These are phyloP conservation scores for Sordaria brevicollis DNA, from an alignment of 495 filamentous ascomycete species.

Conservation along the genomic window DNA sequence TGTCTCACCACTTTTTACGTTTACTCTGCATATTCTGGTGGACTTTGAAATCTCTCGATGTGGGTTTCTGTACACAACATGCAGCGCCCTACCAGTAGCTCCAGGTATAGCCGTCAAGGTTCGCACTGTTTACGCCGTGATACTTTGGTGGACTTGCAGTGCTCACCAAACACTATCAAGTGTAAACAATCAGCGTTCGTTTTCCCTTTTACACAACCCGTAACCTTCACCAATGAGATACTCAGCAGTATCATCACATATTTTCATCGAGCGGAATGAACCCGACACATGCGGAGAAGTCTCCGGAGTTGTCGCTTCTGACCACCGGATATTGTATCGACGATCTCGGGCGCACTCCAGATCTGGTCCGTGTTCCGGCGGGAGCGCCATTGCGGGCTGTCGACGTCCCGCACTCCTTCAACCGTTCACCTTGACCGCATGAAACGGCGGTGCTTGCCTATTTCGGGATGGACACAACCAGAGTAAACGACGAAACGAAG, in stretches of 20 bases:
- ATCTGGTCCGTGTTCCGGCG: neutral
- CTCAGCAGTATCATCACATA: neutral
- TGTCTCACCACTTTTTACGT: neutral
- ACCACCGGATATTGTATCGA: neutral
- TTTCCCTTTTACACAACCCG: neutral
- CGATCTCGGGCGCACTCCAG: neutral
- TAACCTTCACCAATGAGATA: neutral
- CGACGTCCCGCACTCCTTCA: neutral
- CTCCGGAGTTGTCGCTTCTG: neutral
- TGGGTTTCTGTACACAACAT: neutral
- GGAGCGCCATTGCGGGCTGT: neutral
- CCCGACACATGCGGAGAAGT: neutral
- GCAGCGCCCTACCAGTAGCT: neutral
- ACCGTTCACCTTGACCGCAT: neutral
- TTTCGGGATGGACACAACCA: neutral
- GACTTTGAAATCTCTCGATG: neutral
- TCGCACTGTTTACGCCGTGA: neutral
- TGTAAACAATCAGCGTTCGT: neutral
- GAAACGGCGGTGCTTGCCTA: constrained; percentile 5
- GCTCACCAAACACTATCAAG: neutral
- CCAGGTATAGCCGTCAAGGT: neutral
- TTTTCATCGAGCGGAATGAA: neutral
- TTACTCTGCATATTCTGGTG: neutral
- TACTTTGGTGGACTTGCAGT: neutral
- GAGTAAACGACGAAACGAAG: neutral